Evolutionary conservation across 169 alveolate genomes (phyloP), one percentile per base, ranked within the genome.

Genomic region (Plasmodium vivax): DNA sequence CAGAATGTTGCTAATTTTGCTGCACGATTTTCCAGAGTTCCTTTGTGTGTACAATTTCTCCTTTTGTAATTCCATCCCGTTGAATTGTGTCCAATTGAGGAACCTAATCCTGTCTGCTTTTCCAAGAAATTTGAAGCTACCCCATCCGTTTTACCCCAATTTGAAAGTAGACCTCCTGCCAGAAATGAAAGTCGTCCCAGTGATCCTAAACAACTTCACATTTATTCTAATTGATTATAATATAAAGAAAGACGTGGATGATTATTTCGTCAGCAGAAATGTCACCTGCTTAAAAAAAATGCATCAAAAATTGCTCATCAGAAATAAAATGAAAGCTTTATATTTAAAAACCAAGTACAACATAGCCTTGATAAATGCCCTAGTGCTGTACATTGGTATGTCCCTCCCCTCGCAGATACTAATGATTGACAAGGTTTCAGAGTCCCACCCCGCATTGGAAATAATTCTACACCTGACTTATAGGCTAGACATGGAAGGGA

Each of bases 21-120:
- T 98, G 84, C 98, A 98, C 96, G 99, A 99, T 93, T 98, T 97
- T 94, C 99, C 99, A 14, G 99, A 99, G 85, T 99, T 99, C 95
- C 95, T 98, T 16, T 97, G 99, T 73, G 98, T 97, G 68, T 98
- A 97, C 96, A 97, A 99, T 93, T 97, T 96, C 90, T 96, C 97
- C 90, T 96, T 98, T 91, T 96, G 99, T 93, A 97, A 98, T 92
- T 93, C 93, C 72, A 94, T 98, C 74, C 98, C 99, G 68, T 96
- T 97, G 47, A 96, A 98, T 93, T 97, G 98, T 95, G 96, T 98
- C 30, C 98, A 98, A 85, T 92, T 98, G 77, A 97, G 98, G 87
- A 98, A 98, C 93, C 81, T 98, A 54, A 95, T 98, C 8, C 95
- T 98, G 51, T 97, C 99, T 8, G 99, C 99, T 10, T 97, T 94